Conservation (phyloP, 179 eudicot genomes). For the Drosera spatulata region DNA sequence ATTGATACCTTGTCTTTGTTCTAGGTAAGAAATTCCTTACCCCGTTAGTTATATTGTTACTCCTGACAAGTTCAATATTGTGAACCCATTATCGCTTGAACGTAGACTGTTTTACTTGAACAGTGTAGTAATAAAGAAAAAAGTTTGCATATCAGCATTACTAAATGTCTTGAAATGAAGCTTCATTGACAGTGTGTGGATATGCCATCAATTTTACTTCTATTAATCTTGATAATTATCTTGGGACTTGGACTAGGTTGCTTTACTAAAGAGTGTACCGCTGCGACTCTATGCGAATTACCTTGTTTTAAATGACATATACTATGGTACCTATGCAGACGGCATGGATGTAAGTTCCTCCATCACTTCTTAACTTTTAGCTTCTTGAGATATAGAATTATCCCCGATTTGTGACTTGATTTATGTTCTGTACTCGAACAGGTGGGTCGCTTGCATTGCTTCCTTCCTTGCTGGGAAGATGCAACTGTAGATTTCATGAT, state of each 20-base stretch:
- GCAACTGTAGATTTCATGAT: slow-evolving; percentile 78
- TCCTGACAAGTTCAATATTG: too few species aligned
- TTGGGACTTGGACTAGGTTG: slow-evolving; percentile 35
- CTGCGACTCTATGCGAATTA: slow-evolving; percentile 62
- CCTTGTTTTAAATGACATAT: slow-evolving; percentile 44
- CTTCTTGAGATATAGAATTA: neutral
- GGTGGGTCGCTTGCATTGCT: slow-evolving; percentile 89
- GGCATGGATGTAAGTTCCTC: slow-evolving; percentile 58
- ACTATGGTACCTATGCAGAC: slow-evolving; percentile 44
- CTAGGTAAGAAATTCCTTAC: too few species aligned
- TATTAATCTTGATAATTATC: neutral
- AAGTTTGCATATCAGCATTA: too few species aligned
- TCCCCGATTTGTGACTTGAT: neutral
- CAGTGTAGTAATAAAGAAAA: too few species aligned
- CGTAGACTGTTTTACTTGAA: too few species aligned
- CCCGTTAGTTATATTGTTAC: too few species aligned
- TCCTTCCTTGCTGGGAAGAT: slow-evolving; percentile 92
- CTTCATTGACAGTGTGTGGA: too few species aligned
- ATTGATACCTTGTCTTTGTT: too few species aligned
- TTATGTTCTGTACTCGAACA: slow-evolving; percentile 10
- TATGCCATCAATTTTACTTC: too few species aligned
- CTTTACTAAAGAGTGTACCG: slow-evolving; percentile 63
- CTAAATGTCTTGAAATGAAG: too few species aligned
- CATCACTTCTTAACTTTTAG: neutral
- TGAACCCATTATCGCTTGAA: too few species aligned